Percentiles rank a stretch among this genome's conserved stretches.
phyloP scores from a whole-genome alignment of 1,139 yeast genomes.

The Nakaseomyces glabratus region DNA sequence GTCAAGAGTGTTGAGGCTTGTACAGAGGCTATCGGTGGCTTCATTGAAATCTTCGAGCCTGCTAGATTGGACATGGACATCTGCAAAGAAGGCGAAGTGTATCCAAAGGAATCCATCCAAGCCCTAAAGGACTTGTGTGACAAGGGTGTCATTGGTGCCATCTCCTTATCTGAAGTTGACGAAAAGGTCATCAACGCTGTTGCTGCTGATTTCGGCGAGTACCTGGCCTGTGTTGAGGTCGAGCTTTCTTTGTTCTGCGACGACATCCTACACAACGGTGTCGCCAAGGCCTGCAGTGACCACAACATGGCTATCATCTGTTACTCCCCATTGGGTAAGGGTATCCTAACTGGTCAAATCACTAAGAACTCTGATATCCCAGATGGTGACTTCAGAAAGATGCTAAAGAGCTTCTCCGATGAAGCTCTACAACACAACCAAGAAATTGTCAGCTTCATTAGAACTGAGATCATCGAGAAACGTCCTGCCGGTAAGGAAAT shows the following conservation, averaged over 20 bases:
- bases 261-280: slow-evolving; percentile 52
- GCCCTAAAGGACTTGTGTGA: slow-evolving; percentile 45
- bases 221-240: slow-evolving; percentile 61
- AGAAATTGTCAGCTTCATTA: slow-evolving; percentile 34
- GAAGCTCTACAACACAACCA: slow-evolving; percentile 50
- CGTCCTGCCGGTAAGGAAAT: slow-evolving; percentile 39
- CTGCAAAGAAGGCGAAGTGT: slow-evolving; percentile 21
- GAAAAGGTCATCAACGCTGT: slow-evolving; percentile 53
- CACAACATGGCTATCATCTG: slow-evolving; percentile 60
- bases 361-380: slow-evolving; percentile 39
- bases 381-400: slow-evolving; percentile 46
- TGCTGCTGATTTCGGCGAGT: slow-evolving; percentile 35
- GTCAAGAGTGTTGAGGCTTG: slow-evolving; percentile 44
- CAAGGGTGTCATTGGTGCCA: slow-evolving; percentile 51
- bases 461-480: slow-evolving; percentile 38
- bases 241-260: slow-evolving; percentile 64
- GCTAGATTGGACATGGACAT: slow-evolving; percentile 56
- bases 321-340: slow-evolving; percentile 78
- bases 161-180: slow-evolving; percentile 64
- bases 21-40: slow-evolving; percentile 38
- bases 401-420: slow-evolving; percentile 48
- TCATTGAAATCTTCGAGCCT: slow-evolving; percentile 53
- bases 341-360: slow-evolving; percentile 59
- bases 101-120: slow-evolving; percentile 37
- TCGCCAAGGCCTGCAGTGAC: slow-evolving; percentile 46